Base-by-base conservation (phyloP, 345 rosid species). In the Abelmoschus esculentus region DNA sequence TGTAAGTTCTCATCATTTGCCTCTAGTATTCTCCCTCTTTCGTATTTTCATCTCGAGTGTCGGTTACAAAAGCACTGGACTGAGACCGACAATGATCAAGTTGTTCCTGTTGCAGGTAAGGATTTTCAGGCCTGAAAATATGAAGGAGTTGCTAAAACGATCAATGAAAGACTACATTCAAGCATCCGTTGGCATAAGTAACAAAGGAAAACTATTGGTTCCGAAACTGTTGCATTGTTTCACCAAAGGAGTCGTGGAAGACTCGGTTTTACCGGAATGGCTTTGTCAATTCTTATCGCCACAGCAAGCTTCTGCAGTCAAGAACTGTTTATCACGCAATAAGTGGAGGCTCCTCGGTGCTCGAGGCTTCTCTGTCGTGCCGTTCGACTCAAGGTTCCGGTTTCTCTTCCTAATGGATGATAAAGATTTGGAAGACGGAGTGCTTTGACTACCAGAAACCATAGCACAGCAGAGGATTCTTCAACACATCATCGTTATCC, bases 381-480 rank as follows among this genome's bases (percentile, higher is more conserved):
- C 92, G 2, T 88, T 83, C 8, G 84, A 83, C 71, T 75, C 93
- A 6, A 81, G 90, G 74, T 88, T 88, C 67, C 83, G 93, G 13
- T 84, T 78, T 68, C 87, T 86, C 42, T 86, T 84, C 75, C 60
- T 86, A 3, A 29, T 66, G 74, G 81, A 79, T 28, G 42, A 47
- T 47, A 26, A 28, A 56, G 60, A 22, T 56, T 4, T 63, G 10
- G 54, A 50, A 12, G 22, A 64, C 17, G 26, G 26, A 0, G 26
- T 22, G 26, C 26, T 22, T 22, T 22, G 26, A 22, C 26, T 22
- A 22, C 26, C 26, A 22, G 26, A 22, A 52, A n/a, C 8, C 55
- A 6, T 31, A 55, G 60, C 60, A 55, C 8, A 29, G 18, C 42
- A 66, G 57, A 40, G 56, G 29, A 14, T 26, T 65, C 38, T 28